Base-by-base conservation (phyloP, 73 alveolate species). In the Paramecium caudatum region DNA sequence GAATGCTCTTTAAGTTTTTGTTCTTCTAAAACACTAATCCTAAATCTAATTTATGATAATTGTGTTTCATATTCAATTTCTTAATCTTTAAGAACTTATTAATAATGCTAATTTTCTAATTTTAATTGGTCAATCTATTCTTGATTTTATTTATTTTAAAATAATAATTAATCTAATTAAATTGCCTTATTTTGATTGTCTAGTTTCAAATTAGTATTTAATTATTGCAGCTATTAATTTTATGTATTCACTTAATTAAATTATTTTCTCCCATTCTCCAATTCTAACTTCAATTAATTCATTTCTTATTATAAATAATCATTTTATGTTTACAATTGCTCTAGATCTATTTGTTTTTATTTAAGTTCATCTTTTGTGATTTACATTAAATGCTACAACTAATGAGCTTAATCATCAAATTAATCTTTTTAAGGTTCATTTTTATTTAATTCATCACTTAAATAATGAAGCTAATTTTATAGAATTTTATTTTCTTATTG, bases 11-110 rank as follows among this genome's bases (percentile, higher is more conserved):
- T 55, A 1, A 55, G 46, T 55, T 55, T 10, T 55, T 55, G 30
- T 55, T 55, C 80, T 55, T 55, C 80, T 23, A 55, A 55, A 23
- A 25, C 80, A 55, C 80, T 55, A 27, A 55, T 27, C 30, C 80
- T 55, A 27, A 55, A 55, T 55, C 30, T 55, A 7, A 55, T 55
- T 55, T 23, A 55, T 0, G 80, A 55, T 55, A 55, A 55, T 55
- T 55, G 30, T 23, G 80, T 55, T 55, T 55, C 8, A 55, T 55
- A 55, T 55, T 55, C 80, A 55, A 8, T 23, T 27, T 55, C 80
- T 8, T 55, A 27, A 1, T 55, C 80, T 55, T 55, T 55, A 7
- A 55, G 9, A 1, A 23, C 30, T 55, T 55, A 27, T 55, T 55
- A 10, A 27, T 27, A 55, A 55, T 55, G 23, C 2, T 19, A 37